Percentiles rank a stretch among this genome's conserved stretches.
Conservation (phyloP, 352 stramenopile species). For the Pythium periplocum region DNA sequence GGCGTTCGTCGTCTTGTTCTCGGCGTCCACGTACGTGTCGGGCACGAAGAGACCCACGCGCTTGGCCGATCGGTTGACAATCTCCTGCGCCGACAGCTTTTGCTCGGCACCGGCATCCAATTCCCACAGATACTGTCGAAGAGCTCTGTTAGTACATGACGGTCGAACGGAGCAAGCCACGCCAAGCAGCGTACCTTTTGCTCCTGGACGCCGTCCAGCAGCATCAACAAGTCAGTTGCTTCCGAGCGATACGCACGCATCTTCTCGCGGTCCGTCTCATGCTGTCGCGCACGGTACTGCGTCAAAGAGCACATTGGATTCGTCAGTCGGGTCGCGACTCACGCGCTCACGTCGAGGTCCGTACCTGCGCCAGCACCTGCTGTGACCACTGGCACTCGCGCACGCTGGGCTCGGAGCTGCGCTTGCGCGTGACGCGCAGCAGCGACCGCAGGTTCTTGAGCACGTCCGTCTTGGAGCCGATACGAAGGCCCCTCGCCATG, state of each 20-base stretch:
- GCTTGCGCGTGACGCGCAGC: slow-evolving; percentile 57
- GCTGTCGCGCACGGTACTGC: slow-evolving; percentile 66
- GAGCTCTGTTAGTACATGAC: background rate
- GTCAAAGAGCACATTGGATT: slow-evolving; percentile 1
- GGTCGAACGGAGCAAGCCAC: slow-evolving; percentile 2
- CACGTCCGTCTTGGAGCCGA: slow-evolving; percentile 78
- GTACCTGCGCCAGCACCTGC: slow-evolving; percentile 66
- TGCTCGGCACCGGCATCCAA: slow-evolving; percentile 67
- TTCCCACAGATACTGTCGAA: slow-evolving; percentile 57
- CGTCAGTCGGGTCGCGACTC: slow-evolving; percentile 8
- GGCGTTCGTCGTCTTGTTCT: slow-evolving; percentile 29
- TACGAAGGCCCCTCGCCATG: slow-evolving; percentile 67
- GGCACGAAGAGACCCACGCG: slow-evolving; percentile 74
- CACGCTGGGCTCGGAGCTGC: slow-evolving; percentile 39
- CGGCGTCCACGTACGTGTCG: slow-evolving; percentile 58
- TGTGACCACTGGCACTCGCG: slow-evolving; percentile 65
- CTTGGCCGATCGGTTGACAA: slow-evolving; percentile 70
- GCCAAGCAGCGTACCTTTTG: slow-evolving; percentile 42
- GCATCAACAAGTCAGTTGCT: slow-evolving; percentile 62
- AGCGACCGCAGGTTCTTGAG: slow-evolving; percentile 73
- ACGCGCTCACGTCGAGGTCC: background rate
- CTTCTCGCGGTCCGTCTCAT: slow-evolving; percentile 65
- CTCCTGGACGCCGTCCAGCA: slow-evolving; percentile 65
- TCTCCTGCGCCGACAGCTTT: slow-evolving; percentile 59
- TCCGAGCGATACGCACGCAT: slow-evolving; percentile 71